Percentiles rank a stretch among this genome's conserved stretches.
phyloP scores from a whole-genome alignment of 768 basidiomycete genomes.

The Calocera cornea region DNA sequence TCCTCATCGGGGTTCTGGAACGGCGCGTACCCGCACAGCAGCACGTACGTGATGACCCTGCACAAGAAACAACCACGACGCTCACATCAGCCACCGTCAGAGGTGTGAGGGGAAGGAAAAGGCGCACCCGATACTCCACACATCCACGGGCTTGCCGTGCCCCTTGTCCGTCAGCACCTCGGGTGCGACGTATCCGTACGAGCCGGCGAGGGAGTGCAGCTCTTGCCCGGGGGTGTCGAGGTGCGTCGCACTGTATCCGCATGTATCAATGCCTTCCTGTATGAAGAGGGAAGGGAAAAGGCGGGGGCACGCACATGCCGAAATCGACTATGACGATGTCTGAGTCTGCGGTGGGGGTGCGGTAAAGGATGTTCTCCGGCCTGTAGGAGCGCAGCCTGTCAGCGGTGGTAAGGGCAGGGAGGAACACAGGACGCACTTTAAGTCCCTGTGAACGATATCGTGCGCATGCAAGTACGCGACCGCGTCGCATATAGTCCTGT shows the following conservation, averaged over 20 bases:
- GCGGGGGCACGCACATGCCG: conserved; percentile 56
- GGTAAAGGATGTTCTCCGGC: conserved; percentile 93
- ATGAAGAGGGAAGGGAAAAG: not conserved
- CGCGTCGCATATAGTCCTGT: conserved; percentile 67
- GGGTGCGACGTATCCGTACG: conserved; percentile 84
- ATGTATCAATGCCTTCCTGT: not conserved
- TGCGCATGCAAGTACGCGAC: conserved; percentile 83
- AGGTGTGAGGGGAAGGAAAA: not conserved
- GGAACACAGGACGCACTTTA: conserved; percentile 69
- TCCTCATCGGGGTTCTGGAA: conserved; percentile 74
- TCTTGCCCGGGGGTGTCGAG: conserved; percentile 57
- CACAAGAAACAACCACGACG: too few relatives aligned
- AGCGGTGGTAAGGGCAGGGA: too few relatives aligned
- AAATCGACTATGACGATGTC: conserved; percentile 94
- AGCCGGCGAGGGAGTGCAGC: conserved; percentile 59
- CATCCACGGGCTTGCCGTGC: conserved; percentile 83
- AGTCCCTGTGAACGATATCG: conserved; percentile 89
- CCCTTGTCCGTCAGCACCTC: conserved; percentile 70
- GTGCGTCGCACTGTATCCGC: conserved; percentile 61
- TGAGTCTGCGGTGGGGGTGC: conserved; percentile 59
- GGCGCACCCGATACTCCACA: conserved; percentile 82
- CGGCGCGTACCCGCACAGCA: conserved; percentile 89
- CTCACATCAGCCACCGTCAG: too few relatives aligned
- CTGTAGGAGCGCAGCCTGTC: conserved; percentile 26
- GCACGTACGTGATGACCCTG: conserved; percentile 87